A percentile compares a stretch with the other conserved stretches of the same genome.
Conservation (phyloP, 805 yeast species). For the Candida maris region DNA sequence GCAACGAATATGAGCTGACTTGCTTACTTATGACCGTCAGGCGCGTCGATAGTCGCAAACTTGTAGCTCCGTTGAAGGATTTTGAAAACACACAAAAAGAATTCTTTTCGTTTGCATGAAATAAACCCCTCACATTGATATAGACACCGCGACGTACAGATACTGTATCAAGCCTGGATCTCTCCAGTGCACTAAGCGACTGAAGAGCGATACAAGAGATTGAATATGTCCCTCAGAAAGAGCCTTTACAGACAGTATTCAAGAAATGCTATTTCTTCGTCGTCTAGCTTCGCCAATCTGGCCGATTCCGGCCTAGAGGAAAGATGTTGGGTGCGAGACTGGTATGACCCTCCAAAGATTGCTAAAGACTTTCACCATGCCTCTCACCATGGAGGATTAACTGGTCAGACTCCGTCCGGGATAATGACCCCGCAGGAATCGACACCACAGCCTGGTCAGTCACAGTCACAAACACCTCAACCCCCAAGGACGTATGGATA, state of each 20-base stretch:
- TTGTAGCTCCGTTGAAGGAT: not conserved
- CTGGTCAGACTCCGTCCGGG: conserved; percentile 18
- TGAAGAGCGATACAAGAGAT: no score
- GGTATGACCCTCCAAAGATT: conserved; percentile 32
- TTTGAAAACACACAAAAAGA: no score
- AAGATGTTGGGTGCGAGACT: conserved; percentile 30
- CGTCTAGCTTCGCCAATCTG: conserved; percentile 16
- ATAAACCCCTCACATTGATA: no score
- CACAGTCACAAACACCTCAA: conserved; percentile 27
- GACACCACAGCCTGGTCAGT: conserved; percentile 24
- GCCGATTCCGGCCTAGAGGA: conserved; percentile 18
- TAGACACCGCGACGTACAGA: no score
- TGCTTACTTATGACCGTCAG: no score
- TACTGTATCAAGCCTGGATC: no score
- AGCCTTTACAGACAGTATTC: conserved; percentile 33
- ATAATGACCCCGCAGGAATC: conserved; percentile 21
- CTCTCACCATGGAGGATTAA: conserved; percentile 7
- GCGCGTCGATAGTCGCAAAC: not conserved
- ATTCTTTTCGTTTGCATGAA: no score
- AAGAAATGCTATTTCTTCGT: conserved; percentile 24
- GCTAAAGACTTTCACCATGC: conserved; percentile 8
- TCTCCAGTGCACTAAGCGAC: no score
- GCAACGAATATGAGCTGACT: conserved; percentile 17
- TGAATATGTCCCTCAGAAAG: conserved; percentile 34
- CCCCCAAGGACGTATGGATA: conserved; percentile 29